Evolutionary conservation across 257 asterid species (phyloP).

Genomic region (Lycium ferocissimum): DNA sequence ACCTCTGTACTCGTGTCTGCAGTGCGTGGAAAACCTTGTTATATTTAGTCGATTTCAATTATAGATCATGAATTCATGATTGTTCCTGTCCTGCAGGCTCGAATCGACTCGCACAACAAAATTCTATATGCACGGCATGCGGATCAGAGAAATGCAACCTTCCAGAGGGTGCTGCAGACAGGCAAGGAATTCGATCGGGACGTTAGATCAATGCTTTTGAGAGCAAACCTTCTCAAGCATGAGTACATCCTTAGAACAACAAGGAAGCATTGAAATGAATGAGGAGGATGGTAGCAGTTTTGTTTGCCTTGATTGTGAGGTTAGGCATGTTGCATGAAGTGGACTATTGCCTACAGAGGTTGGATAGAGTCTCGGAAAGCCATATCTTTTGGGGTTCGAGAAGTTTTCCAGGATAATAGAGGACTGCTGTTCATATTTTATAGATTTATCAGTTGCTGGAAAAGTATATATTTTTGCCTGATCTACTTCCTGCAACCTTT

Average conservation of each 20-base stretch:
- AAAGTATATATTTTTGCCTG: conserved; percentile 23
- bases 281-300: not conserved
- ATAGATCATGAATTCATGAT: not conserved
- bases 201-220: conserved; percentile 81
- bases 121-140: conserved; percentile 96
- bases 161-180: conserved; percentile 84
- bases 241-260: conserved; percentile 57
- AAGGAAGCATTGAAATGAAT: conserved; percentile 57
- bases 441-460: conserved; percentile 19
- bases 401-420: conserved; percentile 24
- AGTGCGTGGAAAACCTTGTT: not conserved
- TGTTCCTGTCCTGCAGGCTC: conserved; percentile 65
- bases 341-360: not conserved
- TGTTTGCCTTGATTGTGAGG: conserved; percentile 8
- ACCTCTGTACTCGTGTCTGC: not conserved
- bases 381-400: not conserved
- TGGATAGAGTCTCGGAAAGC: not conserved
- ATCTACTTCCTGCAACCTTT: conserved; percentile 17
- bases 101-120: conserved; percentile 95
- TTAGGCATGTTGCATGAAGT: not conserved
- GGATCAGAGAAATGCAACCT: conserved; percentile 92
- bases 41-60: not conserved
- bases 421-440: conserved; percentile 22
- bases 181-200: conserved; percentile 83
- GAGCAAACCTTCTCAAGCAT: conserved; percentile 88